Base-by-base conservation (phyloP, 345 rosid species). In the Pugionium dolabratum region DNA sequence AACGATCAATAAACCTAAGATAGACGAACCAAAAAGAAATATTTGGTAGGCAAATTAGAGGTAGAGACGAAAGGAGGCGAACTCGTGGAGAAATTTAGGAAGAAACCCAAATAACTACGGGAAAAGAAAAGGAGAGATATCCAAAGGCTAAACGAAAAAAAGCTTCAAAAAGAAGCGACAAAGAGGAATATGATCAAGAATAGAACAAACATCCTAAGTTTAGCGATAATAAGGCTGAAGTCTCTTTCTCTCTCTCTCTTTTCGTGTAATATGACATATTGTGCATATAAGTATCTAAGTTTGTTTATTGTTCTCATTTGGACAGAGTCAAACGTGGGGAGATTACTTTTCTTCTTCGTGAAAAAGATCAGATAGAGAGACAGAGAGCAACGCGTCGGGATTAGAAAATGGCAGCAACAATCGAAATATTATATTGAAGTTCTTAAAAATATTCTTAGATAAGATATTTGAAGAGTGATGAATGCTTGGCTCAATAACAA, bases 161-260 rank as follows among this genome's bases (percentile, higher is more conserved):
- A 61, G 31, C 63, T 73, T 74, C 64, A 74, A 62, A 49, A 44
- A 37, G 55, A 54, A 67, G 68, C 71, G 66, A 79, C 71, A 76
- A 72, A 76, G 59, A 73, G 55, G 74, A 72, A 61, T 62, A 42
- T 59, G 71, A 56, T 64, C 64, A 73, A 79, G 66, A 76, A 76
- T 59, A 79, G 62, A 64, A 68, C 60, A 32, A 11, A 56, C 64
- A 63, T 56, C 54, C 78, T 46, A 68, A 40, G 30, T 49, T 41
- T 69, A 61, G 67, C 3, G 1, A 31, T 18, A 18, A 5, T 54
- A 25, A 32, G 2, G 8, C 4, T 32, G 1, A 61, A 62, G 40
- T 62, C 55, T 62, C 67, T 78, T 73, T 54, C 11, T 44, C 7
- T 40, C 56, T 54, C 40, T 4, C 18, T 18, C 18, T 18, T 18